These are phyloP conservation scores for Exophiala sideris DNA, from an alignment of 2,329 filamentous ascomycete genomes.

Conservation along the genomic window DNA sequence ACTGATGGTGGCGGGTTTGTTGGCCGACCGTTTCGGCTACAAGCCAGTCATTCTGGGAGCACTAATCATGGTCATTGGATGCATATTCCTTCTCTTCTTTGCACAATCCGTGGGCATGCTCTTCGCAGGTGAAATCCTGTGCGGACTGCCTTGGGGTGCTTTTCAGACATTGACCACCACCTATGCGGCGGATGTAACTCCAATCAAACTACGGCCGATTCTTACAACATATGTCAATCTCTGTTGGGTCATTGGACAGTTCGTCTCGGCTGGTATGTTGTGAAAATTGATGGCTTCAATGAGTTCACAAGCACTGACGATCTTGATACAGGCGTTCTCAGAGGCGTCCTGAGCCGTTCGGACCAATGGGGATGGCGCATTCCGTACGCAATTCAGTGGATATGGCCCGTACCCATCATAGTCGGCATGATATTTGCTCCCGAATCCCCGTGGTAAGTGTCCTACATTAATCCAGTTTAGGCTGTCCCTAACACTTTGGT, in stretches of 20 bases:
- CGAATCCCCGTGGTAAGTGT: slow-evolving; percentile 40
- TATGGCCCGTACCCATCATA: slow-evolving; percentile 48
- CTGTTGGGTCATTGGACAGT: slow-evolving; percentile 38
- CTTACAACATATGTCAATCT: slow-evolving; percentile 32
- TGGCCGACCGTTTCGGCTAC: neutral
- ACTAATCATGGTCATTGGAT: neutral
- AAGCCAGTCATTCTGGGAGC: neutral
- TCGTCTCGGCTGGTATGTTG: slow-evolving; percentile 28
- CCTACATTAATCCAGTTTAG: too few relatives aligned
- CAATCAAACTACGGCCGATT: slow-evolving; percentile 34
- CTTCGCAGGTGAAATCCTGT: slow-evolving; percentile 48
- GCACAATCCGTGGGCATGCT: slow-evolving; percentile 45
- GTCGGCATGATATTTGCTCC: slow-evolving; percentile 35
- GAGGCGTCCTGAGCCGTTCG: slow-evolving; percentile 23
- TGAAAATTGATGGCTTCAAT: too few relatives aligned
- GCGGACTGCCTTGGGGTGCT: slow-evolving; percentile 35
- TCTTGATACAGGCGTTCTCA: slow-evolving; percentile 32
- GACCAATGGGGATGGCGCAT: slow-evolving; percentile 34
- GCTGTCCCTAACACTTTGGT: too few relatives aligned
- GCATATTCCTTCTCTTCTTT: slow-evolving; percentile 48
- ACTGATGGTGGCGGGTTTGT: neutral
- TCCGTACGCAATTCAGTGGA: slow-evolving; percentile 40
- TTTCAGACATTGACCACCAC: slow-evolving; percentile 46
- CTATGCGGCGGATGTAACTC: slow-evolving; percentile 65
- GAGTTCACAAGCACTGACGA: too few relatives aligned